Evolutionary conservation across 2,329 filamentous ascomycete species (phyloP), one percentile per base, ranked within the genome.

Genomic region (Intubia oerlemansii): DNA sequence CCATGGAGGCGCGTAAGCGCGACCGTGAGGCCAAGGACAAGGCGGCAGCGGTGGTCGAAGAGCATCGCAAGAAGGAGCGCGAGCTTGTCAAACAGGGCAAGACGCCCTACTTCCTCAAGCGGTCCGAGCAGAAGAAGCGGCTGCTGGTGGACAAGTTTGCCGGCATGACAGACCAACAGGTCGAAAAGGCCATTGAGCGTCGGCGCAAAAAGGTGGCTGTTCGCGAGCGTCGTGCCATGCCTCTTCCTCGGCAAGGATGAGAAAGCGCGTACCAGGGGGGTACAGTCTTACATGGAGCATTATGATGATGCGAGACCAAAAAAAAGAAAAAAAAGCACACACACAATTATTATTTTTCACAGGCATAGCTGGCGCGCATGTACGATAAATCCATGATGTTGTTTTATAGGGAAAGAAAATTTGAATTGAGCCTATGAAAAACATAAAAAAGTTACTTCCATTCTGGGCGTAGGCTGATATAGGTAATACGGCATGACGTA

Each of bases 101-200:
- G 67, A 69, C 65, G 46, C 85, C 88, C 0, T 98, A 82, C 54
- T 95, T 80, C 51, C 56, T 95, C 42, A 98, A 98, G 66, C 74
- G 73, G 56, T 70, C 72, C 44, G 85, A 93, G 53, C 67, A 88
- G 58, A 91, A 88, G 71, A 81, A 85, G 59, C 59, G 74, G 50
- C 59, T 82, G 32, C 56, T 93, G 36, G 58, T 78, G 44, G 73
- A 88, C 42, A 69, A 75, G 46, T 93, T 78, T 51, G 65, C 73
- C 41, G 65, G 66, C 34, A 76, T 95, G 74, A 88, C 79, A 51
- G 75, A 76, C 46, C 75, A 72, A 47, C 73, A 93, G 51, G 66
- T 82, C 34, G 77, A 90, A 45, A 76, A 72, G 54, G 70, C 74
- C 10, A 79, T 95, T 42, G 81, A 90, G 59, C 63, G 79, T 46